A percentile compares a stretch with the other conserved stretches of the same genome.
These are phyloP conservation scores for Yamadazyma olivae DNA, from an alignment of 805 yeast genomes.

Conservation along the genomic window DNA sequence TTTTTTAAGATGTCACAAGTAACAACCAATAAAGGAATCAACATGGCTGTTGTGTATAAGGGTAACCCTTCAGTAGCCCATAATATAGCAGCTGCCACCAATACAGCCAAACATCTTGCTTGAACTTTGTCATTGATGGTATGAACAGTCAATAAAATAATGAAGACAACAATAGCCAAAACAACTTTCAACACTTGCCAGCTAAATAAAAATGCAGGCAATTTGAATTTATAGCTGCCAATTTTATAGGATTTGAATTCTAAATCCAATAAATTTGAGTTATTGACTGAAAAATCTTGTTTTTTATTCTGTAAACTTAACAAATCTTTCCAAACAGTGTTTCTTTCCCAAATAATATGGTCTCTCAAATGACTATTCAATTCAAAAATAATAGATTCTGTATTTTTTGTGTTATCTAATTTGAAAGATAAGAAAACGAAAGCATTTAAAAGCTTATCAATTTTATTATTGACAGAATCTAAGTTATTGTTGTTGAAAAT, in stretches of 20 bases:
- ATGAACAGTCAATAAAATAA: slow-evolving; percentile 48
- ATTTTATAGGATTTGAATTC: slow-evolving; percentile 16
- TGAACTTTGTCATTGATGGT: slow-evolving; percentile 67
- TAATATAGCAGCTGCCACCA: slow-evolving; percentile 51
- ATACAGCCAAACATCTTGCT: slow-evolving; percentile 66
- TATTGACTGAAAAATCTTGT: slow-evolving; percentile 24
- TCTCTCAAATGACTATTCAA: slow-evolving; percentile 66
- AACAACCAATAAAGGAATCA: slow-evolving; percentile 47
- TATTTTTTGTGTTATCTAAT: slow-evolving; percentile 46
- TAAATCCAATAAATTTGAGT: slow-evolving; percentile 18
- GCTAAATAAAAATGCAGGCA: slow-evolving; percentile 50
- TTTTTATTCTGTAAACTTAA: slow-evolving; percentile 56
- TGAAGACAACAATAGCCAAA: slow-evolving; percentile 50
- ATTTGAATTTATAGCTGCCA: slow-evolving; percentile 14
- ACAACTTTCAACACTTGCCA: slow-evolving; percentile 48
- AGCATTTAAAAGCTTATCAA: slow-evolving; percentile 50
- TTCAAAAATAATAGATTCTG: slow-evolving; percentile 42
- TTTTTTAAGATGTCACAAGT: slow-evolving; percentile 48
- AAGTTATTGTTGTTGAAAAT: slow-evolving; percentile 48
- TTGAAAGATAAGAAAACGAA: slow-evolving; percentile 47
- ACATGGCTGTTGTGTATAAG: slow-evolving; percentile 45
- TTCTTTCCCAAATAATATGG: slow-evolving; percentile 95
- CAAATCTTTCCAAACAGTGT: slow-evolving; percentile 97
- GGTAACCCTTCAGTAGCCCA: slow-evolving; percentile 56
- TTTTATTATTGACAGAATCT: slow-evolving; percentile 42